These are phyloP conservation scores for Tetragonia tetragonoides DNA, from an alignment of 148 eudicot species.

Conservation along the genomic window DNA sequence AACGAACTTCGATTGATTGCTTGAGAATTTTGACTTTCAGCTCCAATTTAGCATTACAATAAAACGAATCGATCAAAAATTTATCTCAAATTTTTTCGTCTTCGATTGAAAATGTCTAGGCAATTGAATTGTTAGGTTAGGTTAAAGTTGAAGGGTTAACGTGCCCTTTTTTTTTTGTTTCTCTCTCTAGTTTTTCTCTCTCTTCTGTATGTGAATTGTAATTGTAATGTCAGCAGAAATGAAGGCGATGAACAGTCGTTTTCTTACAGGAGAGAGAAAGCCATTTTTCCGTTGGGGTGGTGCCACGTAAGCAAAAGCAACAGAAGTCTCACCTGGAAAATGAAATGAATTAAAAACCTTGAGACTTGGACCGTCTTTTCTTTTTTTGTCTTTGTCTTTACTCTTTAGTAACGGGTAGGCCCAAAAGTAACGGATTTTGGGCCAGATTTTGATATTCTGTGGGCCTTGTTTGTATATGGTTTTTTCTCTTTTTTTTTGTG, in stretches of 20 bases:
- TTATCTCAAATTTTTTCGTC: background rate
- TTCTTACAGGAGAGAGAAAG: background rate
- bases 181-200: background rate
- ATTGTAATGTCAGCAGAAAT: background rate
- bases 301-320: slow-evolving; percentile 26
- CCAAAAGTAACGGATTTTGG: background rate
- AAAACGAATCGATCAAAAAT: background rate
- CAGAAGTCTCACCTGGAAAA: slow-evolving; percentile 11
- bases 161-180: background rate
- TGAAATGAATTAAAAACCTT: background rate
- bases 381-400: background rate
- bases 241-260: slow-evolving; percentile 2
- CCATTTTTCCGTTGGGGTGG: slow-evolving; percentile 1
- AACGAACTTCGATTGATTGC: background rate
- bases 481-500: background rate
- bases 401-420: background rate
- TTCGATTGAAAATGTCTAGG: background rate
- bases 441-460: background rate
- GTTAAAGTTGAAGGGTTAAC: background rate
- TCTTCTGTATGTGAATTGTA: background rate
- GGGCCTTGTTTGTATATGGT: background rate
- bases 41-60: background rate
- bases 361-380: background rate
- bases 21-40: background rate
- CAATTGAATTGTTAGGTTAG: background rate